Percentiles rank a stretch among this genome's conserved stretches.
Evolutionary conservation across 2,329 filamentous ascomycete genomes (phyloP).

Genomic region (Albophoma yamanashiensis): DNA sequence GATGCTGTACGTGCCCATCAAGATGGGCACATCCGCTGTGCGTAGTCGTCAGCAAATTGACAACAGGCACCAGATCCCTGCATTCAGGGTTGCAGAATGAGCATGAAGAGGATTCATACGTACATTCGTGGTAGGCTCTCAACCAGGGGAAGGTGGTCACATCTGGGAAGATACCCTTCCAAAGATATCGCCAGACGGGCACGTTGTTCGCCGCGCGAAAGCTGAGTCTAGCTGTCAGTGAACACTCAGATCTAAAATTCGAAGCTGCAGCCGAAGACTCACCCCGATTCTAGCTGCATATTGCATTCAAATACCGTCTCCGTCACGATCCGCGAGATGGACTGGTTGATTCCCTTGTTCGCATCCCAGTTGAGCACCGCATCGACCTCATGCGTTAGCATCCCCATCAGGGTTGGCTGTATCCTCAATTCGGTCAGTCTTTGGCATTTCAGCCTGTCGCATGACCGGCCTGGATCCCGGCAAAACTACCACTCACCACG

Average conservation of each 20-base stretch:
- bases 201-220: neutral
- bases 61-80: neutral
- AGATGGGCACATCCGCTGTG: neutral
- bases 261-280: neutral
- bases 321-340: neutral
- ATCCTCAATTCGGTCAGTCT: neutral
- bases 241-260: neutral
- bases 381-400: neutral
- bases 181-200: neutral
- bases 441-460: neutral
- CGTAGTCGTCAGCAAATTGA: neutral
- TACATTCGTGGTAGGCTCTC: neutral
- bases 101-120: neutral
- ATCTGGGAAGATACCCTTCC: neutral
- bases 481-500: neutral
- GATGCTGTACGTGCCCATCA: neutral
- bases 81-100: neutral
- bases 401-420: neutral
- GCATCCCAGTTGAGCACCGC: neutral
- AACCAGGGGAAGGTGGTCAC: neutral
- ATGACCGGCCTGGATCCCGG: neutral
- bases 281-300: neutral
- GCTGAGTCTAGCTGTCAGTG: neutral
- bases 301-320: neutral
- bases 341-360: neutral